Percentiles rank a stretch among this genome's conserved stretches.
Conservation (phyloP, 768 basidiomycete genomes). For the Psilocybe cubensis region DNA sequence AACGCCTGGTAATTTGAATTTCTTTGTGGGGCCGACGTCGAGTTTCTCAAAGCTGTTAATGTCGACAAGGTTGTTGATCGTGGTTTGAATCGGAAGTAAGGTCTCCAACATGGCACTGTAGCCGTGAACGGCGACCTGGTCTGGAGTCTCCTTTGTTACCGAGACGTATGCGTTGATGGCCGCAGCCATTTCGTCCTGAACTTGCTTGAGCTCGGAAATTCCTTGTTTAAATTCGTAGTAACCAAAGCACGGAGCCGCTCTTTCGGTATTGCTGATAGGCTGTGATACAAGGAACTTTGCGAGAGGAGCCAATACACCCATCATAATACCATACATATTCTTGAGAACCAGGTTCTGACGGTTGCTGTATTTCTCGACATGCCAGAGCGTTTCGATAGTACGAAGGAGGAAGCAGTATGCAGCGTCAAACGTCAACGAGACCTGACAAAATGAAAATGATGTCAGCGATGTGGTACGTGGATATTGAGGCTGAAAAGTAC, state of each 20-base stretch:
- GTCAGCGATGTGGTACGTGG: neutral
- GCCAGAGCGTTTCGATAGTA: conserved; percentile 28
- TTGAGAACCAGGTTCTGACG: conserved; percentile 19
- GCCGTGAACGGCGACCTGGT: conserved; percentile 16
- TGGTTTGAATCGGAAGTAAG: conserved; percentile 16
- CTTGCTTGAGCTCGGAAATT: conserved; percentile 12
- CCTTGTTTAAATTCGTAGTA: conserved; percentile 23
- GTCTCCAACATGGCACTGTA: conserved; percentile 14
- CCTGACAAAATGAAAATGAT: conserved; percentile 7
- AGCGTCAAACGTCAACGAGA: conserved; percentile 27
- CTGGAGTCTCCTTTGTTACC: conserved; percentile 14
- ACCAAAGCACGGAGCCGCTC: conserved; percentile 27
- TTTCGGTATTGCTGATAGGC: conserved; percentile 18
- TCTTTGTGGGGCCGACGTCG: conserved; percentile 8
- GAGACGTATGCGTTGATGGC: conserved; percentile 16
- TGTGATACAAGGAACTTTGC: conserved; percentile 27
- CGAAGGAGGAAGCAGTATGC: conserved; percentile 27
- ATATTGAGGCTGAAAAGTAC: neutral
- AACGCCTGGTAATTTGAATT: conserved; percentile 8
- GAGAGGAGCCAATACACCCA: conserved; percentile 27
- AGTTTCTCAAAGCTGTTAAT: conserved; percentile 12
- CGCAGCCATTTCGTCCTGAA: conserved; percentile 17
- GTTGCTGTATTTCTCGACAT: conserved; percentile 11
- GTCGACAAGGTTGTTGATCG: conserved; percentile 13
- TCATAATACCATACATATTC: conserved; percentile 30